Conservation (phyloP, 108 stramenopile genomes). For the Cyclotella choctawhatcheeana region DNA sequence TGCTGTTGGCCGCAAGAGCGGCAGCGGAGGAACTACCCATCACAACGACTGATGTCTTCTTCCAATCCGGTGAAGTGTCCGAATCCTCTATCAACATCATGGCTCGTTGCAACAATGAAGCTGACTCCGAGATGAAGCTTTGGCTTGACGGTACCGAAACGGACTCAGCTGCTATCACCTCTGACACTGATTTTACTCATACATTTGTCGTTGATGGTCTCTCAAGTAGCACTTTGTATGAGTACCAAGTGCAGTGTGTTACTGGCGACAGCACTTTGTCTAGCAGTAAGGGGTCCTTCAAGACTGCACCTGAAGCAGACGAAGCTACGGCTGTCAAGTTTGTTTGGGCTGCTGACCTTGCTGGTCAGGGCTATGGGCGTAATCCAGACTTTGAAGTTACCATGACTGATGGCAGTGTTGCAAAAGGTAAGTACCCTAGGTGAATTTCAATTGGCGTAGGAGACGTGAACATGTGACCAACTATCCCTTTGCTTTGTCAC, state of each 20-base stretch:
- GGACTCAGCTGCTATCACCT: slow-evolving; percentile 5
- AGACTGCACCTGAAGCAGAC: slow-evolving; percentile 33
- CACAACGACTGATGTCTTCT: slow-evolving; percentile 46
- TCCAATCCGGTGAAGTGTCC: slow-evolving; percentile 42
- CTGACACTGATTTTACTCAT: slow-evolving; percentile 40
- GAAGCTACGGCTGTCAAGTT: slow-evolving; percentile 25
- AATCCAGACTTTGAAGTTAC: slow-evolving; percentile 46
- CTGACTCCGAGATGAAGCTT: slow-evolving; percentile 29
- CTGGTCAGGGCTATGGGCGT: slow-evolving; percentile 59
- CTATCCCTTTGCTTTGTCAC: no score
- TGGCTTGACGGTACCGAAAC: slow-evolving; percentile 17
- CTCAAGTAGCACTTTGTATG: slow-evolving; percentile 19
- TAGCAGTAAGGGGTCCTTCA: slow-evolving; percentile 47
- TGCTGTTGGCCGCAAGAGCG: no score
- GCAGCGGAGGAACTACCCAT: slow-evolving; percentile 51
- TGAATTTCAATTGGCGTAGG: no score
- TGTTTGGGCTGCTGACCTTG: slow-evolving; percentile 48
- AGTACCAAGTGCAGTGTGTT: slow-evolving; percentile 42
- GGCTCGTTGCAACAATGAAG: slow-evolving; percentile 52
- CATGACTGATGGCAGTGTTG: slow-evolving; percentile 22
- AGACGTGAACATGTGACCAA: no score
- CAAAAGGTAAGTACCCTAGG: no score
- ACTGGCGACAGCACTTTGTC: slow-evolving; percentile 9
- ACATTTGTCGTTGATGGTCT: slow-evolving; percentile 41
- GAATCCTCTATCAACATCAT: slow-evolving; percentile 34